These are phyloP conservation scores for Spathaspora sp. DNA, from an alignment of 805 yeast genomes.

Conservation along the genomic window DNA sequence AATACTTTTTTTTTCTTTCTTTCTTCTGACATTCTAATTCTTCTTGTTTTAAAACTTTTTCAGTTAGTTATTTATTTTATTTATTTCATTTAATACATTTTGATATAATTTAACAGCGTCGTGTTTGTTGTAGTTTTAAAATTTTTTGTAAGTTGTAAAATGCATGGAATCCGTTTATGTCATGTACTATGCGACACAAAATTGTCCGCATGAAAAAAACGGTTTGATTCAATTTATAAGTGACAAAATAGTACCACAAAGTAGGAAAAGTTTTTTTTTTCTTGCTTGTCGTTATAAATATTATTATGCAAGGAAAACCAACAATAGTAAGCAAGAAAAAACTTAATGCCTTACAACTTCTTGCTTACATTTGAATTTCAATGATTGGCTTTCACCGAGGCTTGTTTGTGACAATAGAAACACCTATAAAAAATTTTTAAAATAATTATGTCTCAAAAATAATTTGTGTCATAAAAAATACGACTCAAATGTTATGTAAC, in stretches of 20 bases:
- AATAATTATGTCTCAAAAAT: too few relatives aligned
- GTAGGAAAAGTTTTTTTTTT: not conserved
- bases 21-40: not conserved
- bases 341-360: not conserved
- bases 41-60: slow-evolving; percentile 1
- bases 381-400: not conserved
- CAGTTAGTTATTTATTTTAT: slow-evolving; percentile 1
- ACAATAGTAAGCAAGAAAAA: not conserved
- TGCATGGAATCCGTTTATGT: not conserved
- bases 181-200: not conserved
- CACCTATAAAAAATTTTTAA: not conserved
- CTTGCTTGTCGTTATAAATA: not conserved
- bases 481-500: too few relatives aligned
- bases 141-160: too few relatives aligned
- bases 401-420: not conserved
- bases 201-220: not conserved
- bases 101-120: too few relatives aligned
- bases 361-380: not conserved
- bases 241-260: not conserved
- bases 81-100: not conserved
- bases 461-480: too few relatives aligned
- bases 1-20: too few relatives aligned
- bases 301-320: not conserved
- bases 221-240: not conserved
- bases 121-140: too few relatives aligned